These are phyloP conservation scores for Macrolepiota dolichaula DNA, from an alignment of 768 basidiomycete genomes.

Conservation along the genomic window DNA sequence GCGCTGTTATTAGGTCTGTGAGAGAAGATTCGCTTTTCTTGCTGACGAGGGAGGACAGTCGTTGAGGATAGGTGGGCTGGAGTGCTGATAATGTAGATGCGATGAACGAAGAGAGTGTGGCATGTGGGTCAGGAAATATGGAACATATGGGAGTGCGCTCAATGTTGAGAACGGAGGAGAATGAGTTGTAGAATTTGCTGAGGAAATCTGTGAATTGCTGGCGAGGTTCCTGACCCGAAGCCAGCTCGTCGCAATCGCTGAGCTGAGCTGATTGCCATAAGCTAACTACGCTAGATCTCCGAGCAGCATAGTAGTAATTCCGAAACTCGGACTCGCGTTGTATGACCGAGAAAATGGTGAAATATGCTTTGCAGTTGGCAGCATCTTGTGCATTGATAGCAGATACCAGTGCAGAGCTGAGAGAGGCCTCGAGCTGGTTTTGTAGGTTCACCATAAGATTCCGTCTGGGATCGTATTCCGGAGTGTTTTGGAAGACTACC, in stretches of 20 bases:
- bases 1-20: constrained; percentile 64
- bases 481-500: constrained; percentile 89
- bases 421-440: constrained; percentile 91
- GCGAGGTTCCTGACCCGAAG: constrained; percentile 10
- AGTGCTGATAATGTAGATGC: constrained; percentile 77
- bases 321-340: constrained; percentile 91
- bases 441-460: constrained; percentile 88
- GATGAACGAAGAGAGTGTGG: constrained; percentile 77
- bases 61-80: constrained; percentile 77
- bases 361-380: constrained; percentile 71
- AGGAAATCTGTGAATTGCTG: constrained; percentile 67
- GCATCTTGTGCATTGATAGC: constrained; percentile 82
- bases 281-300: constrained; percentile 59
- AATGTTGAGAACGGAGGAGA: constrained; percentile 60
- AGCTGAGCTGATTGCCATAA: constrained; percentile 66
- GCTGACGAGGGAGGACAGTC: constrained; percentile 68
- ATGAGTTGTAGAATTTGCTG: constrained; percentile 66
- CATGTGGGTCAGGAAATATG: constrained; percentile 85
- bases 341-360: constrained; percentile 85
- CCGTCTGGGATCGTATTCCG: constrained; percentile 85
- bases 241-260: constrained; percentile 35
- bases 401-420: constrained; percentile 86
- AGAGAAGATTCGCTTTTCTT: constrained; percentile 63
- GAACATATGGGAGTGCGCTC: constrained; percentile 74
- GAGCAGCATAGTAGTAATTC: constrained; percentile 89